Conservation (phyloP, 2,329 filamentous ascomycete species). For the Colletotrichum sp. region DNA sequence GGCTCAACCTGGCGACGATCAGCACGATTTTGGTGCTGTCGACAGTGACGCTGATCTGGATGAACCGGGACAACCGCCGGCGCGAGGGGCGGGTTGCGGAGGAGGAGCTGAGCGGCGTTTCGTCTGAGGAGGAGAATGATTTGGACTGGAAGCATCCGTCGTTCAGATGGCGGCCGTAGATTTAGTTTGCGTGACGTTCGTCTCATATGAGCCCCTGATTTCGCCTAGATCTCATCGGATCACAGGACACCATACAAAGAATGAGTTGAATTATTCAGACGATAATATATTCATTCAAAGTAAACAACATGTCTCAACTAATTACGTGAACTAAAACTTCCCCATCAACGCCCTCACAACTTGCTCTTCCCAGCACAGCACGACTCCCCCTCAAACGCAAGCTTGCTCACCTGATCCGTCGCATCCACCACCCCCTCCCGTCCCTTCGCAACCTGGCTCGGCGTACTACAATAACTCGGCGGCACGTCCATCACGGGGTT, state of each 20-base stretch:
- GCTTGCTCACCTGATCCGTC: slow-evolving; percentile 52
- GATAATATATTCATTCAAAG: not conserved
- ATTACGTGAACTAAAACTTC: not conserved
- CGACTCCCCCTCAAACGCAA: slow-evolving; percentile 30
- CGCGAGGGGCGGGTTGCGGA: slow-evolving; percentile 33
- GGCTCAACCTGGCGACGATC: slow-evolving; percentile 69
- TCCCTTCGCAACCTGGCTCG: slow-evolving; percentile 65
- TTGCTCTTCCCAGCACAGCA: slow-evolving; percentile 18
- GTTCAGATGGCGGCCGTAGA: slow-evolving; percentile 59
- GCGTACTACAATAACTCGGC: slow-evolving; percentile 75
- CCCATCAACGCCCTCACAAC: not conserved
- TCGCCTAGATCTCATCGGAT: not conserved
- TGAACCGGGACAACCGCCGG: slow-evolving; percentile 62
- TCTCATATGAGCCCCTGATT: not conserved
- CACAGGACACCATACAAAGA: not conserved
- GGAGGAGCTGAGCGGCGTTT: slow-evolving; percentile 57
- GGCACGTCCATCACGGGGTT: slow-evolving; percentile 85
- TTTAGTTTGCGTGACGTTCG: not conserved
- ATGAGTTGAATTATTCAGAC: not conserved
- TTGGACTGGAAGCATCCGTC: slow-evolving; percentile 71
- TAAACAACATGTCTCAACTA: not conserved
- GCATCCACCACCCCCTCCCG: slow-evolving; percentile 47
- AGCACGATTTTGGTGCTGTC: slow-evolving; percentile 58
- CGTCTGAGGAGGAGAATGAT: slow-evolving; percentile 58
- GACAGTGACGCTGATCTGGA: slow-evolving; percentile 60